A percentile compares a stretch with the other conserved stretches of the same genome.
These are phyloP conservation scores for Suillus weaverae DNA, from an alignment of 768 basidiomycete species.

Conservation along the genomic window DNA sequence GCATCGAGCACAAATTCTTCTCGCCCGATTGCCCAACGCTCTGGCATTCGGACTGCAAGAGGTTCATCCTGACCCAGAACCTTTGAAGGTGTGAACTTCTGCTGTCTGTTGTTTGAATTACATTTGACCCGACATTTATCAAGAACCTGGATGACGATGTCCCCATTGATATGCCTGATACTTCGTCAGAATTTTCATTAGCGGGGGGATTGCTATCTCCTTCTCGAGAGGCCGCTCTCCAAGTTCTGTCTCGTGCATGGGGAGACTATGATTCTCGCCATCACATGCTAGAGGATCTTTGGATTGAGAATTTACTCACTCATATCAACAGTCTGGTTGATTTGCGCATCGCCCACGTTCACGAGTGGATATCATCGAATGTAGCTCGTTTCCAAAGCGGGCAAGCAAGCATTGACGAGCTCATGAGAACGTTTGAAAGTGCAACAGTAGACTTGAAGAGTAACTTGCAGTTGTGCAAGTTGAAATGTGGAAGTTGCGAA, in stretches of 20 bases:
- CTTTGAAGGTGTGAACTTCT: conserved; percentile 43
- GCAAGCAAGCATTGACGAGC: conserved; percentile 45
- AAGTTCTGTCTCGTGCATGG: conserved; percentile 32
- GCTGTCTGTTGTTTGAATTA: neutral
- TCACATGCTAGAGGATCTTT: conserved; percentile 39
- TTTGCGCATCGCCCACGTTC: conserved; percentile 48
- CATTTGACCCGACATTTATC: neutral
- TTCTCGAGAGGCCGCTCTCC: neutral
- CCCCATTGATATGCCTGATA: conserved; percentile 39
- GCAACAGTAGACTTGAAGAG: conserved; percentile 45
- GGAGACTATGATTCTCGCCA: conserved; percentile 32
- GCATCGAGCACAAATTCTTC: conserved; percentile 46
- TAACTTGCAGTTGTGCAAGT: conserved; percentile 49
- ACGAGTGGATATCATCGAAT: conserved; percentile 53
- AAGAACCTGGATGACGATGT: conserved; percentile 56
- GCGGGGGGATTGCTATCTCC: neutral
- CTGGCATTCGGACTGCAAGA: conserved; percentile 49
- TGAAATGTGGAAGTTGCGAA: conserved; percentile 48
- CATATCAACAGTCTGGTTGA: conserved; percentile 43
- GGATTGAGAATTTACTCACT: conserved; percentile 38
- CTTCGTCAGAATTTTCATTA: conserved; percentile 37
- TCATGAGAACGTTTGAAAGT: conserved; percentile 45
- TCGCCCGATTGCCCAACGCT: conserved; percentile 44
- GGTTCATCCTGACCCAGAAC: conserved; percentile 44
- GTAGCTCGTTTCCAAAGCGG: conserved; percentile 44